Evolutionary conservation across 106 monocot species (phyloP), one percentile per base, ranked within the genome.

Genomic region (Dioscorea zingiberensis): DNA sequence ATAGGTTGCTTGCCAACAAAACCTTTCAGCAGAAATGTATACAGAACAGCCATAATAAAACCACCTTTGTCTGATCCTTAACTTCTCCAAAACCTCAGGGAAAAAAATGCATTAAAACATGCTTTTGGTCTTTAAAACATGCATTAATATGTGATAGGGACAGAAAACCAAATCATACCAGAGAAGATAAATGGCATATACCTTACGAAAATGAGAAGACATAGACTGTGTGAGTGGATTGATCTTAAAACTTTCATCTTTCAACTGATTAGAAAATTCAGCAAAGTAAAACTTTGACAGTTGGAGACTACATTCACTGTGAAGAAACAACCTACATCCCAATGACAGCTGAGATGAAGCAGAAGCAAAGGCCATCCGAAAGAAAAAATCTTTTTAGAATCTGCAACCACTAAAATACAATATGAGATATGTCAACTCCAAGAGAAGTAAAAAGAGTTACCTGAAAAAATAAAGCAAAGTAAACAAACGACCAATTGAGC

Each of bases 351-450:
- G 54, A 27, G 56, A 17, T 38, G 56, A 62, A 62, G 65, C 62
- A 71, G 71, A 58, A 25, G 25, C 45, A 75, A 81, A 38, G 38
- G 9, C 38, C 38, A 38, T 38, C 38, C 38, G 10, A 38, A 38
- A 38, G 38, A 6, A 38, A 38, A 38, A 10, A 2, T 0, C 4
- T 38, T 38, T 6, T 6, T 0, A 38, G 4, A 38, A 38, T 38
- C 38, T 6, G 38, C 6, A 38, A 38, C 38, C 10, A 6, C 38
- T 6, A 10, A 38, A 38, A 38, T 38, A 10, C 38, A 38, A 38
- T 38, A 38, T 38, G 0, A 38, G 38, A 0, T 38, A 38, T 38
- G 9, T 10, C 38, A 8, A 38, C 38, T 8, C 38, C 38, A 38
- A 38, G 38, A 38, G 38, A 38, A 38, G 10, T 10, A 38, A 38